A percentile compares a stretch with the other conserved stretches of the same genome.
Evolutionary conservation across 768 basidiomycete species (phyloP).

Genomic region (Xanthoconium purpureum): DNA sequence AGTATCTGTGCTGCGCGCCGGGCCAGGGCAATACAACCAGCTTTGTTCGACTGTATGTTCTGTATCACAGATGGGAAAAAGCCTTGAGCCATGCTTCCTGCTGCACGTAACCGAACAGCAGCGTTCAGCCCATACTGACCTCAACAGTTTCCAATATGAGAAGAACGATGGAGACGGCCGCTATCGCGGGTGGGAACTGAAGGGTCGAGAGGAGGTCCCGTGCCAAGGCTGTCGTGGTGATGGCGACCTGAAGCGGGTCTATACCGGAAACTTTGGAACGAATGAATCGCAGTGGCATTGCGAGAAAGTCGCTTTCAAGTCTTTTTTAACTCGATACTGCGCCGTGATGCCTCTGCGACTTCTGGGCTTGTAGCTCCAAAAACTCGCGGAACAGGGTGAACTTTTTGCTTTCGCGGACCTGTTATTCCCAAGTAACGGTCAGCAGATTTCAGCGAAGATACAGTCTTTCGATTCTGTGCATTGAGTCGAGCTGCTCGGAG

Average conservation of each 20-base stretch:
- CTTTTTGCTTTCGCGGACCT: too few relatives aligned
- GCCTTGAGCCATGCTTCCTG: not conserved
- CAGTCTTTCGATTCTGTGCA: too few relatives aligned
- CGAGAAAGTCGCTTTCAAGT: not conserved
- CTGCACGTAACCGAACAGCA: not conserved
- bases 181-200: slow-evolving; percentile 43
- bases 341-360: too few relatives aligned
- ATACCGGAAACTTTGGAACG: slow-evolving; percentile 26
- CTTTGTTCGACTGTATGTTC: slow-evolving; percentile 37
- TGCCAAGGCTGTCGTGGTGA: slow-evolving; percentile 29
- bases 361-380: too few relatives aligned
- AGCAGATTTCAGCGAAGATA: too few relatives aligned
- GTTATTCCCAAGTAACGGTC: too few relatives aligned
- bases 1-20: slow-evolving; percentile 41
- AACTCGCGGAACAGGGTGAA: too few relatives aligned
- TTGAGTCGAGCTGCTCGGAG: too few relatives aligned
- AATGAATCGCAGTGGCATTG: slow-evolving; percentile 31
- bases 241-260: slow-evolving; percentile 30
- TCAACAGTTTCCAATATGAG: slow-evolving; percentile 46
- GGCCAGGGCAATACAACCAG: slow-evolving; percentile 38
- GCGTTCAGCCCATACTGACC: slow-evolving; percentile 23
- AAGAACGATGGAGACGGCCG: slow-evolving; percentile 39
- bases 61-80: slow-evolving; percentile 6
- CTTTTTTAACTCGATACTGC: not conserved
- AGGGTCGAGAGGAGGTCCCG: slow-evolving; percentile 33